Evolutionary conservation across 1,284 basidiomycete genomes (phyloP), one percentile per base, ranked within the genome.

Genomic region (Coniophora puteana): DNA sequence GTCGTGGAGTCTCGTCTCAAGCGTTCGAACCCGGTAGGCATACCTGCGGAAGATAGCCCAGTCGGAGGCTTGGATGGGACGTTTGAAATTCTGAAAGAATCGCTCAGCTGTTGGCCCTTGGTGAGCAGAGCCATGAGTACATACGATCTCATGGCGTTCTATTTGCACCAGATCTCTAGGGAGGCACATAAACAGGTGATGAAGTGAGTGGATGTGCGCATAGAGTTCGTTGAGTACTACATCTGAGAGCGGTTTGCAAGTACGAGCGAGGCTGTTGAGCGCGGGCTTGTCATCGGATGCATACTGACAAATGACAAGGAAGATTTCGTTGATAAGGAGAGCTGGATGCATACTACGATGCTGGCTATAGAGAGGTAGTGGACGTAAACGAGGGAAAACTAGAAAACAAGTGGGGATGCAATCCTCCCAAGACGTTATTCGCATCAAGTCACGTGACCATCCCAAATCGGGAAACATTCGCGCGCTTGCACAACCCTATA

Each of bases 21-120:
- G 37, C 11, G 52, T 61, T 32, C 52, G 59, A 7, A 58, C 56
- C 17, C 56, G 56, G 20, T 44, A 50, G n/a, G 56, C 30, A 38
- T 62, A 59, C 11, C 50, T 41, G 18, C 58, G 56, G 35, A 58
- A 62, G 39, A 57, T 32, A 13, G 59, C 45, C 56, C 56, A 58
- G 31, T 58, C 56, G 13, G 53, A 50, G 12, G 32, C 42, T 3
- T 23, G 30, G 52, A 57, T 57, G 3, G 42, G 18, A 43, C 58
- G 53, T 27, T 10, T 54, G 7, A 57, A 50, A 13, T 49, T 46
- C 55, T 60, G 32, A 8, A n/a, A 6, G 24, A 37, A n/a, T n/a
- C n/a, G n/a, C n/a, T n/a, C n/a, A n/a, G n/a, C n/a, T n/a, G n/a
- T n/a, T n/a, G n/a, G n/a, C n/a, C n/a, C n/a, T n/a, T n/a, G n/a